Conservation (phyloP, 352 stramenopile species). For the Pythium dissotocum region DNA sequence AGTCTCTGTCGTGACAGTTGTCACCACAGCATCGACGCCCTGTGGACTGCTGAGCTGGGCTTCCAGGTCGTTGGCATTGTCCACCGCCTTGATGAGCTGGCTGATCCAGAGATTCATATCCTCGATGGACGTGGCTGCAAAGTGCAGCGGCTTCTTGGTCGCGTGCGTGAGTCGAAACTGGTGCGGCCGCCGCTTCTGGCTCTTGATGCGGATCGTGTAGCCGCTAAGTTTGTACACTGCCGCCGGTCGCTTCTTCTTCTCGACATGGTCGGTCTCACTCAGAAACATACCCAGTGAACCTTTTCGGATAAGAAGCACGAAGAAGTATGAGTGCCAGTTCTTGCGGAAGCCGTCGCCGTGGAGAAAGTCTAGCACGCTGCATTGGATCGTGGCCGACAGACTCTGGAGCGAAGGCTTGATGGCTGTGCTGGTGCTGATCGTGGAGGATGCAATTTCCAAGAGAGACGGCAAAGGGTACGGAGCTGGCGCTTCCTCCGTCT, state of each 20-base stretch:
- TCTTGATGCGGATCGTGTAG: conserved; percentile 66
- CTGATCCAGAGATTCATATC: conserved; percentile 75
- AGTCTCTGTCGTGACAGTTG: not conserved
- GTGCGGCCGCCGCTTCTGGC: conserved; percentile 62
- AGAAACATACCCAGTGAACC: conserved; percentile 73
- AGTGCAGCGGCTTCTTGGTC: conserved; percentile 61
- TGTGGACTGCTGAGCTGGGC: conserved; percentile 12
- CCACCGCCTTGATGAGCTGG: conserved; percentile 60
- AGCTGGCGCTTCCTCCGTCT: not conserved
- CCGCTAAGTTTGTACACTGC: conserved; percentile 73
- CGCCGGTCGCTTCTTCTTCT: conserved; percentile 43
- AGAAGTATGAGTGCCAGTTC: conserved; percentile 62
- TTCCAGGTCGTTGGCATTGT: conserved; percentile 56
- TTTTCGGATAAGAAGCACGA: conserved; percentile 73
- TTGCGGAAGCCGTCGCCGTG: conserved; percentile 64
- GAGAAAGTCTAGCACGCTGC: conserved; percentile 50
- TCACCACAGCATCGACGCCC: conserved; percentile 1
- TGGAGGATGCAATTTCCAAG: not conserved
- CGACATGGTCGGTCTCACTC: conserved; percentile 40
- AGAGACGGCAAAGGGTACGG: not conserved
- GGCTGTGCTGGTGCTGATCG: not conserved
- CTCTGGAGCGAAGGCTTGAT: conserved; percentile 14
- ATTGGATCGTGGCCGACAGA: conserved; percentile 42
- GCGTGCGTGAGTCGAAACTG: conserved; percentile 61
- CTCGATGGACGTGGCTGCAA: conserved; percentile 56